Conservation (phyloP, 1,139 yeast genomes). For the Diutina mesorugosa region DNA sequence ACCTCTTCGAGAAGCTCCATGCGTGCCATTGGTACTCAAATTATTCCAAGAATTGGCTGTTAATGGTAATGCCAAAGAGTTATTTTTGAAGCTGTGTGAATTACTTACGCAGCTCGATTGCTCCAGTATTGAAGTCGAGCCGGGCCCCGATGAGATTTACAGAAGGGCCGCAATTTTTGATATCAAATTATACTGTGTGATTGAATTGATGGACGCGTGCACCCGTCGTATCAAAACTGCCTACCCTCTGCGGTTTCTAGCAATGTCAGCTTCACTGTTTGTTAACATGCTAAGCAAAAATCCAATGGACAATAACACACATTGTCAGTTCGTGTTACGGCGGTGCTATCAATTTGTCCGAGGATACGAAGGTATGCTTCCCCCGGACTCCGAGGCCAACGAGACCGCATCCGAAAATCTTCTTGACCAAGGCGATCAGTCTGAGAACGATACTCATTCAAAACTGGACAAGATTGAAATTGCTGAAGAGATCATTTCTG, state of each 20-base stretch:
- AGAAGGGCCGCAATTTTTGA: slow-evolving; percentile 20
- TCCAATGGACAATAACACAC: background rate
- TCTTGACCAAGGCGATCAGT: background rate
- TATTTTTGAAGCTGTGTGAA: slow-evolving; percentile 60
- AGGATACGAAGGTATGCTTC: slow-evolving; percentile 42
- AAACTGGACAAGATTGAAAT: background rate
- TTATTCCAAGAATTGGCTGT: slow-evolving; percentile 48
- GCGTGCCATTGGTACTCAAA: slow-evolving; percentile 25
- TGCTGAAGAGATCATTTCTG: background rate
- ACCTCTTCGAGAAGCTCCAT: slow-evolving; percentile 20
- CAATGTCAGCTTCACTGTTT: slow-evolving; percentile 48
- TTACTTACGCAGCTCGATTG: slow-evolving; percentile 19
- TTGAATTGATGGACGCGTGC: slow-evolving; percentile 46
- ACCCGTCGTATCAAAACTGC: slow-evolving; percentile 41
- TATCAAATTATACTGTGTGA: slow-evolving; percentile 46
- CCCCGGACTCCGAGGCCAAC: slow-evolving; percentile 21
- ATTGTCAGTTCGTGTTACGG: slow-evolving; percentile 34
- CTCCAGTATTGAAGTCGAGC: background rate
- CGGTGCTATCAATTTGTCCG: slow-evolving; percentile 55
- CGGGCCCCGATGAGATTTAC: slow-evolving; percentile 7
- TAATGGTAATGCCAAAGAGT: slow-evolving; percentile 69
- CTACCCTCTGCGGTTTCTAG: slow-evolving; percentile 67
- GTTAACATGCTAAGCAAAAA: slow-evolving; percentile 21
- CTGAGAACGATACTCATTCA: background rate
- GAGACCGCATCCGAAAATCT: slow-evolving; percentile 16